phyloP scores from a whole-genome alignment of 495 filamentous ascomycete genomes.

The Amphirosellinia nigrospora region DNA sequence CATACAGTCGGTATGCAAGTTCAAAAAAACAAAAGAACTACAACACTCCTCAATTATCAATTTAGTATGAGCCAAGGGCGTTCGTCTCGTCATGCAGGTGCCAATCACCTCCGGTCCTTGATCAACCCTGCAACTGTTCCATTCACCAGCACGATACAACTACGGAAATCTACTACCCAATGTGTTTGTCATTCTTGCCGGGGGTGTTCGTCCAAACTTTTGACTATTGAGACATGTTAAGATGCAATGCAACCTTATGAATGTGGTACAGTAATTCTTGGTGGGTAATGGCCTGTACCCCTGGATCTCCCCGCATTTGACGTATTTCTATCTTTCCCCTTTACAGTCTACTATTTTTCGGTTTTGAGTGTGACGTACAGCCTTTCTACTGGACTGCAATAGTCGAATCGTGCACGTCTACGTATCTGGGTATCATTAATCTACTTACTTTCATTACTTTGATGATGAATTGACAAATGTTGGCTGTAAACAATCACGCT shows the following conservation, averaged over 20 bases:
- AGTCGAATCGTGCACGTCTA: background rate
- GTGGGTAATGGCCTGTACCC: slow-evolving; percentile 3
- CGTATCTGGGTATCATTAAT: background rate
- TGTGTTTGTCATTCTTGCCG: background rate
- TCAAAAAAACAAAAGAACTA: slow-evolving; percentile 4
- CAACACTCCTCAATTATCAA: slow-evolving; percentile 4
- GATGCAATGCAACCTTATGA: slow-evolving; percentile 26
- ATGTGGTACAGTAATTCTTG: slow-evolving; percentile 18
- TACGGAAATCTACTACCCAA: background rate
- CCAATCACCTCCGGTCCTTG: background rate
- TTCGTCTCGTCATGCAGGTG: slow-evolving; percentile 17
- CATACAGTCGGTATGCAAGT: slow-evolving; percentile 20
- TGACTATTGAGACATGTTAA: slow-evolving; percentile 19
- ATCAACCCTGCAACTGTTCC: slow-evolving; percentile 12
- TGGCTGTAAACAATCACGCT: background rate
- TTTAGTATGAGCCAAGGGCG: background rate
- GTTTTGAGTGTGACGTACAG: slow-evolving; percentile 12
- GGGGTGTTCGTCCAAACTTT: slow-evolving; percentile 26
- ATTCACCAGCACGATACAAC: background rate
- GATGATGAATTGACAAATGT: background rate
- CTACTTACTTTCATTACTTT: background rate
- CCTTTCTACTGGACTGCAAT: background rate
- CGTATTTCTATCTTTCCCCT: slow-evolving; percentile 2
- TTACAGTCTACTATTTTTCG: slow-evolving; percentile 15
- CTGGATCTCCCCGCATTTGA: slow-evolving; percentile 26